Conservation (phyloP, 306 rosid genomes). For the Malus sieversii region DNA sequence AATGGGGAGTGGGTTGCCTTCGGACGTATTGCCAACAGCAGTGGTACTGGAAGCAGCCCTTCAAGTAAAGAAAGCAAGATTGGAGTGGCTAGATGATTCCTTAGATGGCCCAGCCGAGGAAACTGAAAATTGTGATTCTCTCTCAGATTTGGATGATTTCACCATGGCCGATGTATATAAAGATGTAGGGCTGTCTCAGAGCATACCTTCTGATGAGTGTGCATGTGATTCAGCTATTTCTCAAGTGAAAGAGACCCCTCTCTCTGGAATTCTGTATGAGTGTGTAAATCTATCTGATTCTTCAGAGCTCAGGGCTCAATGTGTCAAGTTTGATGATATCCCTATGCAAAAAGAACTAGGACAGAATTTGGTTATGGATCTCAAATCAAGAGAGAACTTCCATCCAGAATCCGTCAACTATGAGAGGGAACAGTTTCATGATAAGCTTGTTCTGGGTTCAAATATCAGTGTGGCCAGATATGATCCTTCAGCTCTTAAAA, state of each 20-base stretch:
- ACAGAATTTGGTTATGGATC: constrained; percentile 20
- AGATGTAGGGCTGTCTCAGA: constrained; percentile 58
- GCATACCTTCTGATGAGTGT: constrained; percentile 20
- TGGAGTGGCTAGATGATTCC: constrained; percentile 41
- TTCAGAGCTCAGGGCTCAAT: constrained; percentile 20
- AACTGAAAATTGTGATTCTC: constrained; percentile 46
- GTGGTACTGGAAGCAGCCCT: constrained; percentile 74
- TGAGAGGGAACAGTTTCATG: constrained; percentile 33
- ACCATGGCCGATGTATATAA: constrained; percentile 60
- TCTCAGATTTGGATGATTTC: constrained; percentile 76
- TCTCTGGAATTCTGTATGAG: constrained; percentile 19
- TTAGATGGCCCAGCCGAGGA: constrained; percentile 28
- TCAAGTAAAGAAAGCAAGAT: constrained; percentile 60
- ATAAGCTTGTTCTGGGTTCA: constrained; percentile 21
- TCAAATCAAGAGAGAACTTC: constrained; percentile 16
- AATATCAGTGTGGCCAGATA: constrained; percentile 11
- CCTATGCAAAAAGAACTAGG: constrained; percentile 24
- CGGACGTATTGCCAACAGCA: constrained; percentile 33
- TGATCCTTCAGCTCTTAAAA: constrained; percentile 16
- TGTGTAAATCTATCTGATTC: constrained; percentile 19
- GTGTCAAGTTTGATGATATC: constrained; percentile 22
- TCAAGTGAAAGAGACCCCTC: constrained; percentile 37
- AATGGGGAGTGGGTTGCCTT: constrained; percentile 31
- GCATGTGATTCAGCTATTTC: constrained; percentile 22
- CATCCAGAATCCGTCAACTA: constrained; percentile 21